Base-by-base conservation (phyloP, 169 alveolate species). In the Toxoplasma gondii region DNA sequence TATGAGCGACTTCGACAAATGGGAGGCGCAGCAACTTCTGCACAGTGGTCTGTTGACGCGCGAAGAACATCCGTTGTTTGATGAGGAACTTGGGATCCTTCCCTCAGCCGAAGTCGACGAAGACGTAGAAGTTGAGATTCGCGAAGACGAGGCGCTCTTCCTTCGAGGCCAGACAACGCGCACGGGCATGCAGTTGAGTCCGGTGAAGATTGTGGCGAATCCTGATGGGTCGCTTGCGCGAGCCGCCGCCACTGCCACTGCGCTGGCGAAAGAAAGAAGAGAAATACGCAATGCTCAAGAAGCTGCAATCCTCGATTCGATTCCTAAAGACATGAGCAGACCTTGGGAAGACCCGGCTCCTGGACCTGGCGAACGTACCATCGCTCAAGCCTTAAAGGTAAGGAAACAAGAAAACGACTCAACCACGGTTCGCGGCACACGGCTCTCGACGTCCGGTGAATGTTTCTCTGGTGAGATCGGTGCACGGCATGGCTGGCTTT, bases 141-240 rank as follows among this genome's bases (percentile, higher is more conserved):
- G 88, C 0, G 96, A 90, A 49, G 98, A 97, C 91, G 99, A 98
- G 64, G 99, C 99, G 43, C 98, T 99, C 22, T 99, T 99, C 96
- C 97, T 99, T 31, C 98, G 98, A 81, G 99, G 99, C 12, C 98
- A 98, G 94, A 98, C 99, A 9, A 97, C 99, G 19, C 86, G 96
- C n/a, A 90, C 97, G 1, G 96, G 95, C 74, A 88, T 88, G 93
- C 94, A 95, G 80, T 49, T 92, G 81, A 43, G 92, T 36, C 95
- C 99, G 16, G 97, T 98, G 49, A 97, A 97, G 96, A 97, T 98
- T 16, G 96, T 98, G n/a, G 97, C 98, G 69, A 97, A 97, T 94
- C 99, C 99, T 0, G 99, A 98, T 88, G 99, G 99, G 0, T 94
- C 98, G 41, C 92, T 98, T 43, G 97, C 98, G n/a, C 97, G 98